Conservation (phyloP, 352 stramenopile species). For the Phytophthora melonis region DNA sequence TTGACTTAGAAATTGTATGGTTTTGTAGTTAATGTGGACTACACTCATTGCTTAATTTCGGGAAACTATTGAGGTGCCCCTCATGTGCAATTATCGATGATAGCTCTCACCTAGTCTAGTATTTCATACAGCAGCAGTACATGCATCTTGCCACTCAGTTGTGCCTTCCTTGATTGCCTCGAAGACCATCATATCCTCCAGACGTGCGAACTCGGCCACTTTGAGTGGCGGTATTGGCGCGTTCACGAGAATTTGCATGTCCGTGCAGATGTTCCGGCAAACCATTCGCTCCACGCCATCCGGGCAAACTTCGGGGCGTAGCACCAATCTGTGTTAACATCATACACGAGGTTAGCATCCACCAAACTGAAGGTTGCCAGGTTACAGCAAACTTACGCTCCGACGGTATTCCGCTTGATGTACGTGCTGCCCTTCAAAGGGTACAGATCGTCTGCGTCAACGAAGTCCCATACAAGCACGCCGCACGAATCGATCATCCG, state of each 20-base stretch:
- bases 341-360: background rate
- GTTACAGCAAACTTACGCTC: slow-evolving; percentile 42
- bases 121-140: slow-evolving; percentile 2
- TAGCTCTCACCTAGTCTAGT: no score
- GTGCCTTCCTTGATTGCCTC: slow-evolving; percentile 26
- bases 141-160: slow-evolving; percentile 32
- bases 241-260: slow-evolving; percentile 35
- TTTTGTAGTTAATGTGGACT: background rate
- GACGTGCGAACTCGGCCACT: slow-evolving; percentile 26
- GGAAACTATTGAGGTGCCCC: no score
- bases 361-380: background rate
- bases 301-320: slow-evolving; percentile 32
- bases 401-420: slow-evolving; percentile 44
- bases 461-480: slow-evolving; percentile 55
- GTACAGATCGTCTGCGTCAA: slow-evolving; percentile 51
- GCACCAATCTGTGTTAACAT: slow-evolving; percentile 23
- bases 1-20: background rate
- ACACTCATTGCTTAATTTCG: no score
- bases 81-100: no score
- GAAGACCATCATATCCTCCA: slow-evolving; percentile 39
- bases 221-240: slow-evolving; percentile 15
- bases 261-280: slow-evolving; percentile 37
- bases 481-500: slow-evolving; percentile 35
- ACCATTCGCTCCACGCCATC: slow-evolving; percentile 41
- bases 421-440: slow-evolving; percentile 32